Conservation (phyloP, 306 rosid genomes). For the Canavalia gladiata region DNA sequence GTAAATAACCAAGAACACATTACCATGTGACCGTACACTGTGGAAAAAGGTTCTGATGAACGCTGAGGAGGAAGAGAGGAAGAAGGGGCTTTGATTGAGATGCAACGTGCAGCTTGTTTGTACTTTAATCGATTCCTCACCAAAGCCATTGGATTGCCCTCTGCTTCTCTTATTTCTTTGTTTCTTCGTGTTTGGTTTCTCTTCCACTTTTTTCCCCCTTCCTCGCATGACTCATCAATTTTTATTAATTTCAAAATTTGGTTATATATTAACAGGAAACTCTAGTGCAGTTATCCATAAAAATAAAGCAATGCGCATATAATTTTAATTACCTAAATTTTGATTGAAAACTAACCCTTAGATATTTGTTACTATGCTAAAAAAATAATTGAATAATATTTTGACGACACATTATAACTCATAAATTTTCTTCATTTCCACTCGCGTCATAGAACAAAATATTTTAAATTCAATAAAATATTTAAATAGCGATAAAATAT, state of each 20-base stretch:
- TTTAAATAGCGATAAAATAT: background rate
- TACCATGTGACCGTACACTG: constrained; percentile 56
- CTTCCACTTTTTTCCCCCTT: background rate
- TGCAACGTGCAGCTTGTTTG: constrained; percentile 59
- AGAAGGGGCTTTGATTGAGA: constrained; percentile 39
- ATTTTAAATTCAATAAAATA: background rate
- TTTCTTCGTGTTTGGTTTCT: background rate
- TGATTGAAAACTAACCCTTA: background rate
- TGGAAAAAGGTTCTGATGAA: constrained; percentile 27
- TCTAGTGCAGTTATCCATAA: no score
- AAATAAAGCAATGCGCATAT: background rate
- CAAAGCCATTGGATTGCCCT: constrained; percentile 42
- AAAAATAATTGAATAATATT: background rate
- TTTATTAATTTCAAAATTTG: no score
- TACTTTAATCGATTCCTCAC: constrained; percentile 45
- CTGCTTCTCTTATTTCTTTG: background rate
- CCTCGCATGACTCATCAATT: no score
- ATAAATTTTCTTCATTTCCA: background rate
- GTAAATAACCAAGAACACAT: constrained; percentile 12
- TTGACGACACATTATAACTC: background rate
- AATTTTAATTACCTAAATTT: background rate
- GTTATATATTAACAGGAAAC: no score
- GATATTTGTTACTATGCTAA: background rate
- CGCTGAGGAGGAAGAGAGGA: background rate
- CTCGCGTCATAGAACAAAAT: background rate